Conservation (phyloP, 495 filamentous ascomycete species). For the Xylaria acuta region DNA sequence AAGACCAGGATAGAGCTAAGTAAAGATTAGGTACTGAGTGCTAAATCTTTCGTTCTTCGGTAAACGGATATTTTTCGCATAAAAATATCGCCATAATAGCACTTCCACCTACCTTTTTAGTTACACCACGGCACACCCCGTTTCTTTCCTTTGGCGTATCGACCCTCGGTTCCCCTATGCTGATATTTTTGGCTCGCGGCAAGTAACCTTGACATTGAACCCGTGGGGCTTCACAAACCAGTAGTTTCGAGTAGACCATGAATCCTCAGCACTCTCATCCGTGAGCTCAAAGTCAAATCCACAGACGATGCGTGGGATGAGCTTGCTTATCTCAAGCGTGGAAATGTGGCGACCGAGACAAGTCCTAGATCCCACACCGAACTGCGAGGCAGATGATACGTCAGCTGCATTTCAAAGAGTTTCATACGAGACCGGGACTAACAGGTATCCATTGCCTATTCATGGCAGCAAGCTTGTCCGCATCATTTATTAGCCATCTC, state of each 20-base stretch:
- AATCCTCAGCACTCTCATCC: neutral
- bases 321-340: constrained; percentile 68
- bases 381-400: constrained; percentile 36
- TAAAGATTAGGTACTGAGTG: too few relatives aligned
- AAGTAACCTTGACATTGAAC: constrained; percentile 25
- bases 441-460: constrained; percentile 38
- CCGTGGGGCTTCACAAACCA: constrained; percentile 60
- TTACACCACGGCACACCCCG: too few relatives aligned
- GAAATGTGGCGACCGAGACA: constrained; percentile 72
- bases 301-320: constrained; percentile 66
- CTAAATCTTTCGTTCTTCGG: too few relatives aligned
- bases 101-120: too few relatives aligned
- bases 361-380: constrained; percentile 66
- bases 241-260: constrained; percentile 41
- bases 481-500: constrained; percentile 53
- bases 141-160: neutral
- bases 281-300: constrained; percentile 56
- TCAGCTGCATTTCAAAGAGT: neutral
- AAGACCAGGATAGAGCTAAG: too few relatives aligned
- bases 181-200: neutral
- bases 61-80: neutral
- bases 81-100: too few relatives aligned
- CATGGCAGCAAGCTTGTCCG: constrained; percentile 51
- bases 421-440: constrained; percentile 2
- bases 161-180: neutral